Evolutionary conservation across 768 basidiomycete genomes (phyloP), one percentile per base, ranked within the genome.

Genomic region (Tremella yokohamensis): DNA sequence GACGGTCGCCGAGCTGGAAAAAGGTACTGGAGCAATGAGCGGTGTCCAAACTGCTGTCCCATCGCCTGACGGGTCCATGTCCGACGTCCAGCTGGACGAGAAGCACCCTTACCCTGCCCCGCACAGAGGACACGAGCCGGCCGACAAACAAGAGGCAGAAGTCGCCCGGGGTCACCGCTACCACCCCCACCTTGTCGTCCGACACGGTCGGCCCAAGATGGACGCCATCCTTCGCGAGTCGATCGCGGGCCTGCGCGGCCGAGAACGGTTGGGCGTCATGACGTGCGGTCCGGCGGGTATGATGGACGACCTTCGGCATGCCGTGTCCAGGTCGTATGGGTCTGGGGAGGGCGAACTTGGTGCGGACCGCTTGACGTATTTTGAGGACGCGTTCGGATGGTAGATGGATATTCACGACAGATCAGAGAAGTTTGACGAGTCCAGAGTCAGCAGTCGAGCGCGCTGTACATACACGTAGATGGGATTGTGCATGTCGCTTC

Each of bases 351-450:
- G 52, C 7, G 51, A 65, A 40, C 47, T 68, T 2, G 18, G 26
- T 12, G 66, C 51, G n/a, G 26, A 19, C 11, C 48, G 49, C 18
- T 25, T 65, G 11, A 64, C 61, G 25, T 63, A 65, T 45, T 65
- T 60, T 42, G 66, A 65, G 37, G 61, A 68, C 12, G 26, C 25
- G n/a, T 68, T 65, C 45, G 44, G 40, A 15, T 68, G 66, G 66
- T 68, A 34, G 29, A 4, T 34, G 29, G 6, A 11, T 34, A 34
- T 34, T n/a, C n/a, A n/a, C n/a, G n/a, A n/a, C n/a, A n/a, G n/a
- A n/a, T n/a, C n/a, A n/a, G n/a, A n/a, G n/a, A n/a, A n/a, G n/a
- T n/a, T n/a, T n/a, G n/a, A n/a, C 29, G 29, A 34, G 29, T 11
- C 29, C 11, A 4, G 29, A 34, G 29, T 34, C 29, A 6, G 29